Base-by-base conservation (phyloP, 2,329 filamentous ascomycete genomes). In the Aspergillus brunneoviolaceus region DNA sequence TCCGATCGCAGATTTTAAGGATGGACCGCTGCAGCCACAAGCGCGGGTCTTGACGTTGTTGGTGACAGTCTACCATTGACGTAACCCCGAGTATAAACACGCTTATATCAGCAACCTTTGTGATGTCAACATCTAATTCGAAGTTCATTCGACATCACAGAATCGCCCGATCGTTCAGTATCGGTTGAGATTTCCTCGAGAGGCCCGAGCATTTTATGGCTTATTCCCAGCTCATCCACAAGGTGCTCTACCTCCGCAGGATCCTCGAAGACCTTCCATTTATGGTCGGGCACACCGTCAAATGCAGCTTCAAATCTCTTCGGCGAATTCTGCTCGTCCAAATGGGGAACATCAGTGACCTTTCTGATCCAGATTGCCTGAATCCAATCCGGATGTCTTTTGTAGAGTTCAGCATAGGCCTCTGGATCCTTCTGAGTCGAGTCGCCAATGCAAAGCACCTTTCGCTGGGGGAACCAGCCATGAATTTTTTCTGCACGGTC, bases 351-450 rank as follows among this genome's bases (percentile, higher is more conserved):
- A 63, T 93, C 89, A 2, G 83, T 87, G 0, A 95, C 92, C 71
- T 91, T 94, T 57, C 93, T 86, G 69, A 97, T 96, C 64, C 91
- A 89, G 51, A 98, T 95, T 12, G 90, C 84, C 62, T 86, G 85
- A 62, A 97, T 85, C 91, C 92, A 97, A 6, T 84, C 85, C 0
- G 88, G 87, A 63, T 87, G 85, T 52, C 83, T 82, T 55, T 87
- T 74, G 63, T 83, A 92, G 76, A 91, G 87, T 66, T 93, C 88
- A 29, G 88, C 93, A 71, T 97, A 98, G 0, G 91, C 86, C 73
- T 98, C 94, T 0, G 94, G 93, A 68, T 98, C 94, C 27, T 86
- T 89, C 76, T 97, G 94, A 0, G 93, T 97, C 45, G 89, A 94
- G 76, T 98, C 94, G 0, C 94, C 94, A 65, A 98, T 87, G 66